Evolutionary conservation across 306 rosid species (phyloP), one percentile per base, ranked within the genome.

Genomic region (Nissolia schottii): DNA sequence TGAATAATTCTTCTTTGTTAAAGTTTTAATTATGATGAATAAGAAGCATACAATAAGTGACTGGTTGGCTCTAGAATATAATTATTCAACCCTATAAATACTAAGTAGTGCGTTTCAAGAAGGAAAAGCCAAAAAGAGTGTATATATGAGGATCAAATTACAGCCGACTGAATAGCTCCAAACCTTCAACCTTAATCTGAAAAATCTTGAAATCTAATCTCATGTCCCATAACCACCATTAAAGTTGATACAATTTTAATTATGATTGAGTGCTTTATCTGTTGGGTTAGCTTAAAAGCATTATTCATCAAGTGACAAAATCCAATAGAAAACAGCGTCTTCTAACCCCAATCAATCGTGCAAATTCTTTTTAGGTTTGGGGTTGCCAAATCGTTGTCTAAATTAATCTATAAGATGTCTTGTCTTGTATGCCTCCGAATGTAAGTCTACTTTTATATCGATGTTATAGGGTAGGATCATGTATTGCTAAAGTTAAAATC

Each of bases 361-460:
- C 29, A 62, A 66, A 61, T 67, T 72, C 57, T 56, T 43, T 67
- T 43, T 67, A 16, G 63, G 55, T 23, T 67, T 71, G 82, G 59
- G 75, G 82, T 72, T 83, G 71, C 71, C 67, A 73, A 55, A 80
- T 83, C 80, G 62, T 76, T 80, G 45, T 83, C 85, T 73, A 15
- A 54, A 54, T 55, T 74, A n/a, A n/a, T n/a, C n/a, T n/a, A 13
- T 43, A 10, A 62, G 48, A 50, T 60, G 37, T 58, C 79, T 74
- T 79, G 84, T 79, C 83, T 75, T 43, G 64, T 57, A 67, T 66
- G 69, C 64, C 64, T 61, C 73, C 51, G 14, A 72, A 76, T 55
- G 43, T 46, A 50, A 56, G 82, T 50, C 51, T 63, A 57, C 75
- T 67, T 79, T 73, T 70, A 37, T 2, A 29, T 29, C 12, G 18